A percentile compares a stretch with the other conserved stretches of the same genome.
These are phyloP conservation scores for Sordariomycetes sp. DNA, from an alignment of 2,329 filamentous ascomycete species.

Conservation along the genomic window DNA sequence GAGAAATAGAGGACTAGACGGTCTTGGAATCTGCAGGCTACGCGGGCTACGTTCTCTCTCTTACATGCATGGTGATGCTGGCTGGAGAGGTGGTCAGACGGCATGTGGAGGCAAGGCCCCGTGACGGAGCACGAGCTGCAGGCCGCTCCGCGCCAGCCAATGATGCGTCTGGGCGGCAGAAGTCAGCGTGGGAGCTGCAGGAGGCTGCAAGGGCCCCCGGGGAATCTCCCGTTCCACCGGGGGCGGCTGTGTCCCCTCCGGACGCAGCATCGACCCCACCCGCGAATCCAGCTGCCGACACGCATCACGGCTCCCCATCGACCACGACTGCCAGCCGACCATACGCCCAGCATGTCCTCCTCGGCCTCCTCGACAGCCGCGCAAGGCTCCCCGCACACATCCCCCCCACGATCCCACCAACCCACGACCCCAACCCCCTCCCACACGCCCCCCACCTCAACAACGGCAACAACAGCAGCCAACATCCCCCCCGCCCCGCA, in stretches of 20 bases:
- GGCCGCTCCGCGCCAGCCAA: background rate
- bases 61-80: background rate
- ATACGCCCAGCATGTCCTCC: background rate
- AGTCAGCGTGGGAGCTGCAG: background rate
- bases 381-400: conserved; percentile 1
- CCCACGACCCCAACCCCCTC: conserved; percentile 3
- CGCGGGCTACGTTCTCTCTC: background rate
- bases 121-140: background rate
- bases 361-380: conserved; percentile 2
- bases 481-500: conserved; percentile 20
- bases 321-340: background rate
- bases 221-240: background rate
- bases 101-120: background rate
- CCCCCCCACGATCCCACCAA: too few species aligned
- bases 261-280: background rate
- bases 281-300: background rate
- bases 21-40: background rate
- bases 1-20: background rate
- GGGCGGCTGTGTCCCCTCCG: too few species aligned
- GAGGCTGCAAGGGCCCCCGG: background rate
- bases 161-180: background rate
- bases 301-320: background rate
- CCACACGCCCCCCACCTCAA: background rate
- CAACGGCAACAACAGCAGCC: conserved; percentile 7
- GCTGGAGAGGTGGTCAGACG: background rate